Conservation (phyloP, 2,329 filamentous ascomycete genomes). For the Paraphaeosphaeria sporulosa region DNA sequence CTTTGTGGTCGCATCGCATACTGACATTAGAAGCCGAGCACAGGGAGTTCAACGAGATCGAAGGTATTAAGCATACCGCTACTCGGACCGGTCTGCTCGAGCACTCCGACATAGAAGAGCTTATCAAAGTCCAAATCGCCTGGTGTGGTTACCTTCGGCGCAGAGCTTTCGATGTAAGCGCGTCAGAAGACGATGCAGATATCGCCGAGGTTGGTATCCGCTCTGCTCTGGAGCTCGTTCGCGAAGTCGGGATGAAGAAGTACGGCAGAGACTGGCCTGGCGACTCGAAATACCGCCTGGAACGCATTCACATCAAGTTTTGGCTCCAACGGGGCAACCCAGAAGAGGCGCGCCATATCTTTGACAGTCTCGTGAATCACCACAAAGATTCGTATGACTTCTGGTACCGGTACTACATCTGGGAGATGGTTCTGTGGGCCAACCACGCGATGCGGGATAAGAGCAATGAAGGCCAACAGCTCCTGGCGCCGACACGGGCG, state of each 20-base stretch:
- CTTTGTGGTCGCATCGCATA: slow-evolving; percentile 89
- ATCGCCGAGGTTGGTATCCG: slow-evolving; percentile 89
- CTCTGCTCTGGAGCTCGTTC: slow-evolving; percentile 84
- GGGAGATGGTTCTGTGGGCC: slow-evolving; percentile 81
- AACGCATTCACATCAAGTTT: slow-evolving; percentile 92
- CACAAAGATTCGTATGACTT: slow-evolving; percentile 87
- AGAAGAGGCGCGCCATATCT: slow-evolving; percentile 78
- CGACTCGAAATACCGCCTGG: slow-evolving; percentile 88
- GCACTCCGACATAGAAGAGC: slow-evolving; percentile 82
- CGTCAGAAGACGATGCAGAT: slow-evolving; percentile 79
- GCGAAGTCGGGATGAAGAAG: slow-evolving; percentile 77
- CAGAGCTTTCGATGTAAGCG: slow-evolving; percentile 76
- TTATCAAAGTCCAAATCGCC: slow-evolving; percentile 88
- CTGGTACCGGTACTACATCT: slow-evolving; percentile 90
- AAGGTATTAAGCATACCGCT: slow-evolving; percentile 89
- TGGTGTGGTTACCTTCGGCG: slow-evolving; percentile 96
- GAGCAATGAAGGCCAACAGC: slow-evolving; percentile 56
- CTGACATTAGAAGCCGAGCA: slow-evolving; percentile 81
- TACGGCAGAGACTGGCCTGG: slow-evolving; percentile 80
- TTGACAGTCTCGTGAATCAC: slow-evolving; percentile 73
- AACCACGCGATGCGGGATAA: slow-evolving; percentile 62
- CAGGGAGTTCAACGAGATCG: slow-evolving; percentile 79
- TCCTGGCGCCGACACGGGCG: slow-evolving; percentile 71
- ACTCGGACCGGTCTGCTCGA: slow-evolving; percentile 87
- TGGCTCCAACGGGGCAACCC: slow-evolving; percentile 82